Evolutionary conservation across 1,284 basidiomycete genomes (phyloP).

Genomic region (Melampsora larici-populina): DNA sequence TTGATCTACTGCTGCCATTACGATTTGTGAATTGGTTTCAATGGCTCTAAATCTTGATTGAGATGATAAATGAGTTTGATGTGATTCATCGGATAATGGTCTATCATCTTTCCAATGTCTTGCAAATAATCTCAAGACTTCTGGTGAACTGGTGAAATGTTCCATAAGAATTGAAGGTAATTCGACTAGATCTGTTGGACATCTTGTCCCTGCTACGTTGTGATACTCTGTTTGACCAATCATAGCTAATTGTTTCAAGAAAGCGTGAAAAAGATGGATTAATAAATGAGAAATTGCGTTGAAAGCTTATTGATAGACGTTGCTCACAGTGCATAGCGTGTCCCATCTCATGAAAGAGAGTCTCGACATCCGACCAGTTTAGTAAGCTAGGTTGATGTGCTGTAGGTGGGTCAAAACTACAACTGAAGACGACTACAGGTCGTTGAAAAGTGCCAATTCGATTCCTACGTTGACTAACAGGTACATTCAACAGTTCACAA

Average conservation of each 20-base stretch:
- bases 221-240: conserved; percentile 53
- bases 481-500: conserved; percentile 47
- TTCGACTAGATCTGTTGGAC: conserved; percentile 54
- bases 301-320: not conserved
- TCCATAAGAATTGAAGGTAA: conserved; percentile 54
- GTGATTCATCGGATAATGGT: conserved; percentile 48
- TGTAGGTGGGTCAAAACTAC: conserved; percentile 50
- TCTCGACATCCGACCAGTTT: conserved; percentile 53
- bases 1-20: conserved; percentile 52
- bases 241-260: conserved; percentile 46
- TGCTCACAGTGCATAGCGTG: conserved; percentile 52
- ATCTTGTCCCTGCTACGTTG: conserved; percentile 53
- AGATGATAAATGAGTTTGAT: conserved; percentile 46
- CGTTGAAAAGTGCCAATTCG: conserved; percentile 47
- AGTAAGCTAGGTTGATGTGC: conserved; percentile 47
- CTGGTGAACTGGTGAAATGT: conserved; percentile 50
- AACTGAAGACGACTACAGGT: conserved; percentile 52
- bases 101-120: conserved; percentile 50
- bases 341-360: conserved; percentile 54
- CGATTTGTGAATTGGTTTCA: conserved; percentile 49
- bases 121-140: conserved; percentile 48
- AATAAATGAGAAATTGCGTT: not conserved
- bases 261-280: conserved; percentile 7
- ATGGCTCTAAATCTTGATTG: conserved; percentile 48
- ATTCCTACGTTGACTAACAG: conserved; percentile 43